Evolutionary conservation across 139 green algal genomes (phyloP).

Genomic region (Haematococcus lacustris): DNA sequence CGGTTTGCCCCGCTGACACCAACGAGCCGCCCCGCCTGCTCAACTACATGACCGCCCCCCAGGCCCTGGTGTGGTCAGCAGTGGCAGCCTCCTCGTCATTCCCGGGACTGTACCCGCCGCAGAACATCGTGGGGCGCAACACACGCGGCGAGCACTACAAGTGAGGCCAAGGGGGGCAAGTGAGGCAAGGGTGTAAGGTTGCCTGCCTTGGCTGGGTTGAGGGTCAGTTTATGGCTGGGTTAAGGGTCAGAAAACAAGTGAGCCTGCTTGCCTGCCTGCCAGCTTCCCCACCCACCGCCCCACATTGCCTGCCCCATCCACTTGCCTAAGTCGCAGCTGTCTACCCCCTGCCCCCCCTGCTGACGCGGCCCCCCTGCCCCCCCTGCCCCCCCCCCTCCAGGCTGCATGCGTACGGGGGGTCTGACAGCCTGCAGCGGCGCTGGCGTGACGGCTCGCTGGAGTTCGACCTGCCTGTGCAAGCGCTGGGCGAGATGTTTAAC

Average conservation of each 20-base stretch:
- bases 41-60: slow-evolving; percentile 87
- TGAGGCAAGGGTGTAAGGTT: too few species aligned
- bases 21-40: slow-evolving; percentile 85
- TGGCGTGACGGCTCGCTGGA: slow-evolving; percentile 69
- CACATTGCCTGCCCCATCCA: background rate
- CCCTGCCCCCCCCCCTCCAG: too few species aligned
- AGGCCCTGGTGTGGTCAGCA: slow-evolving; percentile 78
- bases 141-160: slow-evolving; percentile 37
- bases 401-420: background rate
- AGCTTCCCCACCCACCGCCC: too few species aligned
- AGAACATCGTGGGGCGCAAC: slow-evolving; percentile 64
- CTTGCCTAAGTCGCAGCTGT: background rate
- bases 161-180: too few species aligned
- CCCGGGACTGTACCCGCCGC: slow-evolving; percentile 71
- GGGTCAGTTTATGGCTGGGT: too few species aligned
- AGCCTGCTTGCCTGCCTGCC: too few species aligned
- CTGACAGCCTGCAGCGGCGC: slow-evolving; percentile 45
- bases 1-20: slow-evolving; percentile 68
- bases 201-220: too few species aligned
- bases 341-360: background rate
- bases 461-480: slow-evolving; percentile 70
- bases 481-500: slow-evolving; percentile 88
- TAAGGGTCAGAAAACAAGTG: too few species aligned
- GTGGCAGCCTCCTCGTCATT: slow-evolving; percentile 83
- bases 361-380: too few species aligned